Evolutionary conservation across 257 asterid genomes (phyloP).

Genomic region (Apocynum venetum): DNA sequence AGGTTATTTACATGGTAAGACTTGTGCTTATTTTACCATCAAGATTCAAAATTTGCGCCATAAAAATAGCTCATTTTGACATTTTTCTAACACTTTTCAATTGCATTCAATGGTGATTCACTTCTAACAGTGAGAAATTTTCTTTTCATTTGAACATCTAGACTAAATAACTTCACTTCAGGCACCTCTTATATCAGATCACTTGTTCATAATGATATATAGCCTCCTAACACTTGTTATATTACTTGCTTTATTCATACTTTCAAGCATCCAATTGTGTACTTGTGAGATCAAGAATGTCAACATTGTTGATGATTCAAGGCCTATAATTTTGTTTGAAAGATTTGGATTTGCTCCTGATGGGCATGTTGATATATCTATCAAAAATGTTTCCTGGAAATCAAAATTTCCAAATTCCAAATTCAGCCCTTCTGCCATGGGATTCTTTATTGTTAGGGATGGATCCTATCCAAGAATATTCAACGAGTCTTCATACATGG

Average conservation of each 20-base stretch:
- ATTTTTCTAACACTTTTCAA: not conserved
- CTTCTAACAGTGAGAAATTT: not conserved
- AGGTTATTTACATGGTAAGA: not conserved
- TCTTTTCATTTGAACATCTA: not conserved
- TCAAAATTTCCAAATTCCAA: conserved; percentile 22
- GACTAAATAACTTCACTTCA: too few relatives aligned
- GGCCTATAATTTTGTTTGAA: conserved; percentile 29
- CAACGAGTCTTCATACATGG: conserved; percentile 24
- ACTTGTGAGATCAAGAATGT: conserved; percentile 28
- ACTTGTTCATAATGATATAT: not conserved
- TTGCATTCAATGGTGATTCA: not conserved
- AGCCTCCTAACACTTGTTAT: not conserved
- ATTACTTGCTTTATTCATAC: not conserved
- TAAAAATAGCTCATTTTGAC: not conserved
- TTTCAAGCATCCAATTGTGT: conserved; percentile 10
- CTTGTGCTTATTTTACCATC: not conserved
- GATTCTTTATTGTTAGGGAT: conserved; percentile 31
- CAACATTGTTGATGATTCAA: conserved; percentile 20
- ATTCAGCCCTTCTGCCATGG: conserved; percentile 27
- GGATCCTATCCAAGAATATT: conserved; percentile 21
- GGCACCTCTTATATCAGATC: too few relatives aligned
- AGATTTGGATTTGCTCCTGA: conserved; percentile 22
- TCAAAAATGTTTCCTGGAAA: conserved; percentile 22
- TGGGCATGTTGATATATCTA: conserved; percentile 21
- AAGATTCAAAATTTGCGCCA: conserved; percentile 2